Conservation (phyloP, 768 basidiomycete species). For the Antrodiella citrinella region DNA sequence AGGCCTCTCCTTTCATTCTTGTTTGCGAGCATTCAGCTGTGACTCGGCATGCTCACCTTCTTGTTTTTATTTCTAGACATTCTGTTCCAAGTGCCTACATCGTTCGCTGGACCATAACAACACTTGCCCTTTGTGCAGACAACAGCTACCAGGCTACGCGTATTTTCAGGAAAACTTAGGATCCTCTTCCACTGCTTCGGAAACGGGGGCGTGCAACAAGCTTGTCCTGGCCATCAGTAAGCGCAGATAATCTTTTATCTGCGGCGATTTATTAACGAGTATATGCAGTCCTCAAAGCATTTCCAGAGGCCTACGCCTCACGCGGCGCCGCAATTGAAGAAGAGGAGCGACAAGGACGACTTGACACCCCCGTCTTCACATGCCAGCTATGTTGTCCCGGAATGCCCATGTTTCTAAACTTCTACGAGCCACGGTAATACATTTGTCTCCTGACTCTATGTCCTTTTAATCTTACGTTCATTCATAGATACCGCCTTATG, state of each 20-base stretch:
- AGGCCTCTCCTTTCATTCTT: background rate
- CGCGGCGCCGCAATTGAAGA: slow-evolving; percentile 56
- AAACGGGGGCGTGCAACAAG: slow-evolving; percentile 48
- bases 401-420: slow-evolving; percentile 82
- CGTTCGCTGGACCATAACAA: slow-evolving; percentile 82
- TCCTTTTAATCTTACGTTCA: slow-evolving; percentile 1
- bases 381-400: slow-evolving; percentile 88
- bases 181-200: background rate
- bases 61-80: slow-evolving; percentile 49
- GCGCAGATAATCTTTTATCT: no score
- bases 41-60: background rate
- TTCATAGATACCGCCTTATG: slow-evolving; percentile 80
- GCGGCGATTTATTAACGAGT: slow-evolving; percentile 7
- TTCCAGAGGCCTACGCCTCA: slow-evolving; percentile 57
- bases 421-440: slow-evolving; percentile 78
- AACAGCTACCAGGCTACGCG: slow-evolving; percentile 62
- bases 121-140: slow-evolving; percentile 82
- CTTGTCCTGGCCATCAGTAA: slow-evolving; percentile 61
- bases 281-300: slow-evolving; percentile 67
- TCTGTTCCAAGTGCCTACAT: slow-evolving; percentile 83
- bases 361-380: slow-evolving; percentile 89
- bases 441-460: background rate
- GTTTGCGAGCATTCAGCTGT: background rate
- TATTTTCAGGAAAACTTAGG: slow-evolving; percentile 66
- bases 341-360: slow-evolving; percentile 69